Base-by-base conservation (phyloP, 371 early-diverging fungal genomes). In the Haplosporangium sp. region DNA sequence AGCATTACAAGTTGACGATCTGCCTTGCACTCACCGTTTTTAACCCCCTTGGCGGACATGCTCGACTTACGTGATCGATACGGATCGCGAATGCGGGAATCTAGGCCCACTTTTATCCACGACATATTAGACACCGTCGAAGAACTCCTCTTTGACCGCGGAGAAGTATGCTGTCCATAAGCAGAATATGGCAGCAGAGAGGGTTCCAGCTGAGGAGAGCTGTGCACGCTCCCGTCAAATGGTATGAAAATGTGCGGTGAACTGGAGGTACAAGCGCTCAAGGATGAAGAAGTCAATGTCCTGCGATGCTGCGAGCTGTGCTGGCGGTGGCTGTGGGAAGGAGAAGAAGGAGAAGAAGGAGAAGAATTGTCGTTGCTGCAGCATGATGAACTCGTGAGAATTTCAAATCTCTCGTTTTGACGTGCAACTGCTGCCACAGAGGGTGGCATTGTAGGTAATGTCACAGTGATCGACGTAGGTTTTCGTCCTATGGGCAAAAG, bases 61-160 rank as follows among this genome's bases (percentile, higher is more conserved):
- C 56, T 65, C 16, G 66, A 20, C 43, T 38, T 58, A 18, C 59
- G 58, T 40, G 57, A 57, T n/a, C 66, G 58, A 52, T 65, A 65
- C 3, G 66, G 66, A 43, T 65, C 66, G 14, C 66, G 58, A 18
- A 65, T 18, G 37, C 40, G 55, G 9, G 64, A 52, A 9, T 65
- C 66, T n/a, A 58, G 29, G 20, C 50, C 50, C n/a, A 18, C 45
- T 45, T 45, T 21, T 18, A 9, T 16, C 50, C 12, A 5, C 8
- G 18, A 50, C 20, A 5, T 2, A 50, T n/a, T 18, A 20, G 50
- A 50, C 10, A 8, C 50, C 18, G 50, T 18, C 11, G 66, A 18
- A n/a, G 52, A 9, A 13, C 51, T 45, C 9, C 66, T 52, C 42
- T 38, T 41, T 21, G 65, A 57, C 4, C 18, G 14, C 16, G 12